phyloP scores from a whole-genome alignment of 1,284 basidiomycete genomes.

The Pseudozyma sp. region DNA sequence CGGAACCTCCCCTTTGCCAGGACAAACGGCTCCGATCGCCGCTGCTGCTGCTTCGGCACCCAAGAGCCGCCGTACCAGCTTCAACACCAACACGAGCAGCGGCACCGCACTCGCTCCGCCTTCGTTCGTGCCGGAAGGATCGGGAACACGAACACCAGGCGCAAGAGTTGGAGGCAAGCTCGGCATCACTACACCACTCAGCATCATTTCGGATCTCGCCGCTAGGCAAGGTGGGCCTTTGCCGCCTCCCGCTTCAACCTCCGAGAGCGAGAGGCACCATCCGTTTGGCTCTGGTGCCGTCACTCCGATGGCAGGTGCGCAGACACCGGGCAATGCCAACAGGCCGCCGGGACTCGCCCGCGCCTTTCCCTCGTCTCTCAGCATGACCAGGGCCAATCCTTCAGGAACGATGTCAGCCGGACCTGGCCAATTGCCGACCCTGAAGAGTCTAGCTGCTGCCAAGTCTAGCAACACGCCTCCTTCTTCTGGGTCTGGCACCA shows the following conservation, averaged over 20 bases:
- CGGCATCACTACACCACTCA: slow-evolving; percentile 58
- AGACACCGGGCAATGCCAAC: slow-evolving; percentile 53
- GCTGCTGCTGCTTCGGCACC: slow-evolving; percentile 16
- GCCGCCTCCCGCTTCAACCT: slow-evolving; percentile 27
- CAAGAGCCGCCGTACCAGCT: slow-evolving; percentile 47
- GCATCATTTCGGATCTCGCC: slow-evolving; percentile 68
- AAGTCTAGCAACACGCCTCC: slow-evolving; percentile 6
- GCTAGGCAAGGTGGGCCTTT: slow-evolving; percentile 56
- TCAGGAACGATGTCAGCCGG: slow-evolving; percentile 26
- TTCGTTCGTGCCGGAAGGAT: slow-evolving; percentile 30
- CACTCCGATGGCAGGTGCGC: slow-evolving; percentile 56
- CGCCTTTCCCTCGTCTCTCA: slow-evolving; percentile 44
- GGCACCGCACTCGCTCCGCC: slow-evolving; percentile 37
- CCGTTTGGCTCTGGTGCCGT: slow-evolving; percentile 64
- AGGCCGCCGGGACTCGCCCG: slow-evolving; percentile 34
- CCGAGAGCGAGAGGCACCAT: slow-evolving; percentile 56
- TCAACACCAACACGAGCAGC: slow-evolving; percentile 42
- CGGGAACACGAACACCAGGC: slow-evolving; percentile 53
- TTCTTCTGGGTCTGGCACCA: slow-evolving; percentile 17
- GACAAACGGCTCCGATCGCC: slow-evolving; percentile 7
- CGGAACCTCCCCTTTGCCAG: slow-evolving; percentile 33
- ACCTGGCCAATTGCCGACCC: slow-evolving; percentile 35
- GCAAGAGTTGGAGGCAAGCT: slow-evolving; percentile 52
- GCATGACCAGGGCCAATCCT: slow-evolving; percentile 46
- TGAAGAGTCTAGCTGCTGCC: slow-evolving; percentile 25